Percentiles rank a stretch among this genome's conserved stretches.
Evolutionary conservation across 1,284 basidiomycete genomes (phyloP).

Genomic region (Trametes versicolor): DNA sequence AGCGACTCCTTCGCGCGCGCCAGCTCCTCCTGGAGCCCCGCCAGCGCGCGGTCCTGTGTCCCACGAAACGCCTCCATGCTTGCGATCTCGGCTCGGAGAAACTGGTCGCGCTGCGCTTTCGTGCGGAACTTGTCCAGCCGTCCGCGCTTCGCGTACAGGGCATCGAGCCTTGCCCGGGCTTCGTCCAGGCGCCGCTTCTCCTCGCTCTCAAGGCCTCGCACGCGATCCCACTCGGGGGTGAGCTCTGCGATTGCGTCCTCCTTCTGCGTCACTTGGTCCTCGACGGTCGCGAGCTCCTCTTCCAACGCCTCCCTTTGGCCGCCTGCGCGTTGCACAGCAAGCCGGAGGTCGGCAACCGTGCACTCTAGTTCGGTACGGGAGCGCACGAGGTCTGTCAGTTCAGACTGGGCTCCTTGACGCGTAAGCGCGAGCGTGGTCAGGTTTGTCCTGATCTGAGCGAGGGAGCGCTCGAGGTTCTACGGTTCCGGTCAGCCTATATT

Average conservation of each 20-base stretch:
- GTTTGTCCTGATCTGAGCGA: slow-evolving; percentile 76
- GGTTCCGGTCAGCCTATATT: slow-evolving; percentile 5
- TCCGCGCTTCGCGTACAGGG: slow-evolving; percentile 89
- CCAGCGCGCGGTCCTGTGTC: slow-evolving; percentile 61
- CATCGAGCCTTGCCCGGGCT: slow-evolving; percentile 72
- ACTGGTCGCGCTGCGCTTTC: slow-evolving; percentile 84
- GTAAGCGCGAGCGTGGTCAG: slow-evolving; percentile 76
- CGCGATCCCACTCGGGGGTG: slow-evolving; percentile 72
- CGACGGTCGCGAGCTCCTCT: slow-evolving; percentile 70
- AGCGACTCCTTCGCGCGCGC: slow-evolving; percentile 57
- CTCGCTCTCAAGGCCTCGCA: slow-evolving; percentile 64
- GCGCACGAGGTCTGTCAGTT: slow-evolving; percentile 83
- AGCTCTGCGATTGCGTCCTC: slow-evolving; percentile 71
- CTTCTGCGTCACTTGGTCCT: slow-evolving; percentile 68
- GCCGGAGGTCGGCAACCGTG: slow-evolving; percentile 82
- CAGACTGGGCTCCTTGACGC: slow-evolving; percentile 77
- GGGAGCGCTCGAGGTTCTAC: slow-evolving; percentile 79
- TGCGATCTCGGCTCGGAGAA: slow-evolving; percentile 77
- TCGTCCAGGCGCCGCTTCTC: slow-evolving; percentile 81
- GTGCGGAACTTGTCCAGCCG: slow-evolving; percentile 88
- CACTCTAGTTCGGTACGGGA: slow-evolving; percentile 86
- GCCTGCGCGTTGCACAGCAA: slow-evolving; percentile 67
- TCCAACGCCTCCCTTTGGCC: slow-evolving; percentile 73
- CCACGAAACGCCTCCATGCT: slow-evolving; percentile 68
- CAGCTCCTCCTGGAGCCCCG: slow-evolving; percentile 58